Conservation (phyloP, 164 flowering plant genomes). For the Sextonia rubra region DNA sequence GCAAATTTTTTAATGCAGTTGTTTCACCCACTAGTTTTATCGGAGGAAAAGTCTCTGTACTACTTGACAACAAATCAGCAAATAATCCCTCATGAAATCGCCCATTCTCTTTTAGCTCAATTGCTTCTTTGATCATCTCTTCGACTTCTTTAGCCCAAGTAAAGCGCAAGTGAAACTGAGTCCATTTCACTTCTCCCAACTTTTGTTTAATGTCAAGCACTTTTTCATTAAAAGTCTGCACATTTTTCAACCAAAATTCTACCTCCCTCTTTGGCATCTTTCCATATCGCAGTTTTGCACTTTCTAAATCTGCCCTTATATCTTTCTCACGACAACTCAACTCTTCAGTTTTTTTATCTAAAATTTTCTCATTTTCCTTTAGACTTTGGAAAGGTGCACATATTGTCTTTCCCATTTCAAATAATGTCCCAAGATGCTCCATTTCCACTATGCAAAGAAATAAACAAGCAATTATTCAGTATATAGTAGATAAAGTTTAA, state of each 20-base stretch:
- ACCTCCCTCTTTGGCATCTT: slow-evolving; percentile 5
- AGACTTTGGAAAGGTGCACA: neutral
- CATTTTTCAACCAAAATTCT: slow-evolving; percentile 5
- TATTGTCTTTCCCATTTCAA: too few species aligned
- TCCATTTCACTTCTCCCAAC: too few species aligned
- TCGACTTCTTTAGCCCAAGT: neutral
- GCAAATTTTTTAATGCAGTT: neutral
- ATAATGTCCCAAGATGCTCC: too few species aligned
- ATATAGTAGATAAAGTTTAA: too few species aligned
- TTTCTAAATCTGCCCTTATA: neutral
- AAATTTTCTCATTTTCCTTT: neutral
- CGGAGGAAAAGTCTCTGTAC: neutral
- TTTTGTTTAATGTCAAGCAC: neutral
- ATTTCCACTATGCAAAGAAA: too few species aligned
- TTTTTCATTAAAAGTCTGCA: neutral
- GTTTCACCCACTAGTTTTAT: neutral
- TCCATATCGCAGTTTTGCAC: neutral
- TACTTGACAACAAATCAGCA: neutral
- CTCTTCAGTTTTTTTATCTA: neutral
- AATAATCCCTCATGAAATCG: neutral
- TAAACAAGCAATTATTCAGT: too few species aligned
- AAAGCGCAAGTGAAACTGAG: neutral
- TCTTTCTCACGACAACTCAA: neutral
- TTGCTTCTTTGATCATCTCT: neutral
- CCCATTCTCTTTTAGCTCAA: neutral